Evolutionary conservation across 768 basidiomycete species (phyloP).

Genomic region (Sarcodon sp.): DNA sequence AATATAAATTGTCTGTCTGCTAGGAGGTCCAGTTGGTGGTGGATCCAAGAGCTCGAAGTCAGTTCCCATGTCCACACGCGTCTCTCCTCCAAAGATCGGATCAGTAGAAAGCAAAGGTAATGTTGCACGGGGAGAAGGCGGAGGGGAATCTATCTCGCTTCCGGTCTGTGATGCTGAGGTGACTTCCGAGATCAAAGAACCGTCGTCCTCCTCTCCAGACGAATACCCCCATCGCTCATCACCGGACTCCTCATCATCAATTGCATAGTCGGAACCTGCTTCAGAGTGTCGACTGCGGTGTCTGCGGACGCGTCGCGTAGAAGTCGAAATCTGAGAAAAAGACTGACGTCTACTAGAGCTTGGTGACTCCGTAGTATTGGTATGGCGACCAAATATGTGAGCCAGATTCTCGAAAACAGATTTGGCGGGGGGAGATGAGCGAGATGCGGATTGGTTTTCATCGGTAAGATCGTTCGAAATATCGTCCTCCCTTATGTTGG

Average conservation of each 20-base stretch:
- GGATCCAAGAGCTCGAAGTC: constrained; percentile 48
- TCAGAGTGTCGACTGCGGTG: constrained; percentile 41
- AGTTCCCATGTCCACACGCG: constrained; percentile 67
- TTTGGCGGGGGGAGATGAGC: constrained; percentile 16
- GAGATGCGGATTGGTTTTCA: constrained; percentile 11
- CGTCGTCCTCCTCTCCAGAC: constrained; percentile 70
- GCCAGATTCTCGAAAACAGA: constrained; percentile 55
- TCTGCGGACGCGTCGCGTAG: constrained; percentile 29
- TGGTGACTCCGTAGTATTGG: constrained; percentile 19
- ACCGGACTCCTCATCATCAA: constrained; percentile 37
- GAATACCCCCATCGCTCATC: constrained; percentile 88
- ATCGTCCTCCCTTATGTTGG: constrained; percentile 4
- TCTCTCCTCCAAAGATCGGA: constrained; percentile 74
- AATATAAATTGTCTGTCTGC: constrained; percentile 75
- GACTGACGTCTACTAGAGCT: constrained; percentile 36
- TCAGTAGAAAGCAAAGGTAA: constrained; percentile 65
- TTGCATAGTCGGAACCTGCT: constrained; percentile 43
- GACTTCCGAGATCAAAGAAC: constrained; percentile 18
- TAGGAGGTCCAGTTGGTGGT: constrained; percentile 75
- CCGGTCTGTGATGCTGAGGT: constrained; percentile 27
- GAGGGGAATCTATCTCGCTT: constrained; percentile 57
- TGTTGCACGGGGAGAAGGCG: constrained; percentile 44
- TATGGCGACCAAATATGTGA: constrained; percentile 46
- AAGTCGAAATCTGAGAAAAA: constrained; percentile 41
- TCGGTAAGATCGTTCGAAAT: constrained; percentile 20